Conservation (phyloP, 495 filamentous ascomycete genomes). For the Apiosordaria backusii region DNA sequence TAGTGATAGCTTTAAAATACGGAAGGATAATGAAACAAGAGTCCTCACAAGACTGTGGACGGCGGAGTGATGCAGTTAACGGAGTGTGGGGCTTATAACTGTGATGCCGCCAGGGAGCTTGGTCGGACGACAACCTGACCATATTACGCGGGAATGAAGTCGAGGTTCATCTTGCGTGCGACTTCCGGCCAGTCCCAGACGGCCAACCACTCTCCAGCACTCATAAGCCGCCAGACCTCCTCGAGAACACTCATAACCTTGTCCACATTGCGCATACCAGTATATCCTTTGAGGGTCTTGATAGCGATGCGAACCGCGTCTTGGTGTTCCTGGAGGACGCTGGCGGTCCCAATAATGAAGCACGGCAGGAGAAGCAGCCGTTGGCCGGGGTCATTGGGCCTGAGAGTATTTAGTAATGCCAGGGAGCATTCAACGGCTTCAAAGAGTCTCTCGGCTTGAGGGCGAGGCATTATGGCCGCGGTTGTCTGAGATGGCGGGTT, state of each 20-base stretch:
- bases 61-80: no score
- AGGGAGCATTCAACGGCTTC: conserved; percentile 76
- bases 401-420: conserved; percentile 76
- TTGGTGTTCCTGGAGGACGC: conserved; percentile 66
- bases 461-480: conserved; percentile 66
- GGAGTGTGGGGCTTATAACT: no score
- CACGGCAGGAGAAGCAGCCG: conserved; percentile 81
- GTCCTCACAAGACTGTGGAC: no score
- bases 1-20: no score
- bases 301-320: conserved; percentile 67
- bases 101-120: no score
- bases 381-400: conserved; percentile 54
- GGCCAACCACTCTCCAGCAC: conserved; percentile 62
- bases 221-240: conserved; percentile 78
- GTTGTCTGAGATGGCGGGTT: conserved; percentile 59
- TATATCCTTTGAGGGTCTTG: conserved; percentile 68
- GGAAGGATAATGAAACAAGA: no score
- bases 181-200: conserved; percentile 91
- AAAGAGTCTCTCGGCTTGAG: conserved; percentile 69
- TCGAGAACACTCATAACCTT: conserved; percentile 70
- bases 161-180: conserved; percentile 69
- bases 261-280: conserved; percentile 75
- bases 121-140: no score
- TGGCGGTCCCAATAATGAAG: conserved; percentile 83
- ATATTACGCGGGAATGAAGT: conserved; percentile 62